Base-by-base conservation (phyloP, 257 asterid genomes). In the Capsicum chinense region DNA sequence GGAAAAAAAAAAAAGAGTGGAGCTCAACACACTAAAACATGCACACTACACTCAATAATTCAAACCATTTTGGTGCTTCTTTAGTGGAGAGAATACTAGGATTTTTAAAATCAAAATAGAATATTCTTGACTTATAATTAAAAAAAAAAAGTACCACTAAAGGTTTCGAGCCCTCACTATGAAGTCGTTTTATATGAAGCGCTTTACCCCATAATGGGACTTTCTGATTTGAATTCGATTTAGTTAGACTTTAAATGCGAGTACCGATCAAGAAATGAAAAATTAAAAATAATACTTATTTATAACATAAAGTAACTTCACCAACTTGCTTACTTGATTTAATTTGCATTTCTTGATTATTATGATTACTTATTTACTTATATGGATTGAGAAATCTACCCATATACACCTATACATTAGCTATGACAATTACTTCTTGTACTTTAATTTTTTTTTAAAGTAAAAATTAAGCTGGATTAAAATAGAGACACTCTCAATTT, bases 41-140 rank as follows among this genome's bases (percentile, higher is more conserved):
- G 81, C 63, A 21, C 39, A 7, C 47, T 76, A 52, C 39, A 76
- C 81, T 76, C 81, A 76, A 76, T 76, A 76, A 76, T 76, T 76
- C 64, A 54, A 76, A 0, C 44, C 64, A 21, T 3, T 5, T 14
- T 76, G 8, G 81, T 76, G 64, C 81, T 76, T 50, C 64, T 76
- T 76, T 76, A 76, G 81, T 76, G 81, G 64, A 76, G 64, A 54
- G 21, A 76, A 76, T 76, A 52, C 26, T 13, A 3, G 21, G 62
- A 13, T 52, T 4, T 14, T 52, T 52, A 1, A 50, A 4, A 48
- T 48, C 8, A 48, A 7, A 9, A 56, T 33, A 56, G 33, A 26
- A 56, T 33, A 57, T 16, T 17, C 0, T 17, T 63, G 44, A 84
- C 67, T 47, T 26, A 26, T 26, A 26, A 26, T 26, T 26, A 26